Base-by-base conservation (phyloP, 352 stramenopile genomes). In the Globisporangium apiculatum region DNA sequence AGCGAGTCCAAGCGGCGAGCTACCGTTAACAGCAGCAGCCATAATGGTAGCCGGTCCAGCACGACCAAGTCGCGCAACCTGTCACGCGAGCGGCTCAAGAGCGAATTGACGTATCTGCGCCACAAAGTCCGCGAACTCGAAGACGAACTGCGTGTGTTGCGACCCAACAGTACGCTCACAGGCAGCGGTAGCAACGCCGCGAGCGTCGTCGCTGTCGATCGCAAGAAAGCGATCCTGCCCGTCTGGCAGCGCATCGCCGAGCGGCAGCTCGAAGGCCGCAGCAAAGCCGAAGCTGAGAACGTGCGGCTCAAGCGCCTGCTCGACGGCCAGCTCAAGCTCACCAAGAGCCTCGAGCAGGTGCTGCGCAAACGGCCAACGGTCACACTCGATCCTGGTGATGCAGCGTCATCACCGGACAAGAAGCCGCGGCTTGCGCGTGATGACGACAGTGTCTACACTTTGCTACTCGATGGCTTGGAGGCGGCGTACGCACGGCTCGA, bases 401-500 rank as follows among this genome's bases (percentile, higher is more conserved):
- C 40, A 45, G 40, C 10, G 15, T 53, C 49, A 15, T 55, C 51
- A 15, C 24, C 1, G 8, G 37, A 48, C 8, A 61, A 69, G 35
- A 73, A 73, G 48, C 53, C 57, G 53, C 57, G 61, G 7, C 53
- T 69, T 14, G 61, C 59, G 43, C n/a, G 68, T 6, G 57, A 48
- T 5, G 52, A 51, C 57, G 66, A 73, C 6, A 69, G 49, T 42
- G 62, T 73, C 60, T 81, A 76, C 49, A 60, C 69, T 40, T 50
- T 68, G 12, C 69, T 81, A 7, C 52, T 76, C 11, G 61, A 72
- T 17, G 73, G 78, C 38, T 48, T 86, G 6, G 75, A 83, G 51
- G 62, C 62, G 1, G 51, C 74, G 31, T 83, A 84, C 51, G 36
- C 49, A 0, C 58, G 61, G 8, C 67, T 78, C 49, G 73, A 84